Conservation (phyloP, 306 rosid species). For the Quercus robur region DNA sequence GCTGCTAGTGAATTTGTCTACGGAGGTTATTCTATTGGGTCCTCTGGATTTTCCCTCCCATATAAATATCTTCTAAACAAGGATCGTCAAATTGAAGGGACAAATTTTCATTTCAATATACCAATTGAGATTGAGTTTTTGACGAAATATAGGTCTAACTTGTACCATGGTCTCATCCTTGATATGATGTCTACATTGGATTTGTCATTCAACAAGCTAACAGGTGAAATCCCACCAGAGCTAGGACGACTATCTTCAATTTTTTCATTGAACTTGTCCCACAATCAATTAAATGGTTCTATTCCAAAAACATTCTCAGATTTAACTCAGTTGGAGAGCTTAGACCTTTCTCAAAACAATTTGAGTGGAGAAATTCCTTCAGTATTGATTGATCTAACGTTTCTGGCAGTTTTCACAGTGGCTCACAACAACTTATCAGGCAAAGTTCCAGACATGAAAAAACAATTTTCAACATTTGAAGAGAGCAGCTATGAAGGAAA, state of each 20-base stretch:
- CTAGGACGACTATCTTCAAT: background rate
- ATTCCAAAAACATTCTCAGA: background rate
- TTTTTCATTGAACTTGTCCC: background rate
- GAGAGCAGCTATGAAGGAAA: too few relatives aligned
- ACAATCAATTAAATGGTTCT: background rate
- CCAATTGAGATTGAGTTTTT: background rate
- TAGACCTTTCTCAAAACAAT: background rate
- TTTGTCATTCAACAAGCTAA: background rate
- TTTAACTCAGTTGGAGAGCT: background rate
- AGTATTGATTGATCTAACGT: background rate
- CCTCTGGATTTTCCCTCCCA: too few relatives aligned
- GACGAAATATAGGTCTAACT: background rate
- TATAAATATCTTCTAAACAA: too few relatives aligned
- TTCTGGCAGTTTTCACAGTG: background rate
- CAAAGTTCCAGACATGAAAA: fast-evolving
- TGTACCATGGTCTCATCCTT: background rate
- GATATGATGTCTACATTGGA: background rate
- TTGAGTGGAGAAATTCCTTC: constrained; percentile 5
- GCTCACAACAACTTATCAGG: background rate
- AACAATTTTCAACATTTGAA: too few relatives aligned
- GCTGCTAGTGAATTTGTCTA: background rate
- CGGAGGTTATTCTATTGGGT: too few relatives aligned
- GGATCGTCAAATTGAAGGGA: too few relatives aligned
- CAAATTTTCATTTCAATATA: fast-evolving
- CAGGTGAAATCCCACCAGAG: background rate